These are phyloP conservation scores for Sporothrix euskadiensis DNA, from an alignment of 2,329 filamentous ascomycete species.

Conservation along the genomic window DNA sequence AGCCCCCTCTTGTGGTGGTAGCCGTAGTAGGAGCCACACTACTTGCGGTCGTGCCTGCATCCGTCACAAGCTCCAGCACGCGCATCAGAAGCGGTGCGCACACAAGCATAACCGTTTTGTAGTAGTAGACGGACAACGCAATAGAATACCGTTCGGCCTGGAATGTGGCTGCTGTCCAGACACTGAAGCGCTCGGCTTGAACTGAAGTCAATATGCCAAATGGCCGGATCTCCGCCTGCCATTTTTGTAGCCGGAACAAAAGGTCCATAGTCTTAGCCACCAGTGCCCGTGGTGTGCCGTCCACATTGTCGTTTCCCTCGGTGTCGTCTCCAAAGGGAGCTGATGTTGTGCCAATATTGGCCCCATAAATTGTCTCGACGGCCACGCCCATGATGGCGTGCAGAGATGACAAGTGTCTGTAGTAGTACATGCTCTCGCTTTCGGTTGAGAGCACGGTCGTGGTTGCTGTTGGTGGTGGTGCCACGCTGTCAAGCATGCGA, in stretches of 20 bases:
- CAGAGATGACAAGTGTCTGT: slow-evolving; percentile 27
- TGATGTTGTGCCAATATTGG: slow-evolving; percentile 29
- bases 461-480: background rate
- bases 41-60: background rate
- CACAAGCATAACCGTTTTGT: slow-evolving; percentile 29
- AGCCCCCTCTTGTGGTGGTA: background rate
- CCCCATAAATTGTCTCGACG: slow-evolving; percentile 28
- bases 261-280: slow-evolving; percentile 29
- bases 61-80: slow-evolving; percentile 24
- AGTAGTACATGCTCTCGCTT: slow-evolving; percentile 25
- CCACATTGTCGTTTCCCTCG: background rate
- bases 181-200: background rate
- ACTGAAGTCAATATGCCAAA: slow-evolving; percentile 23
- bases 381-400: slow-evolving; percentile 27
- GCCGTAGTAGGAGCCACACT: background rate
- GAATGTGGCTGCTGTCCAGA: slow-evolving; percentile 24
- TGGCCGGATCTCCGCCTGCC: slow-evolving; percentile 23
- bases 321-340: background rate
- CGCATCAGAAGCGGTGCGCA: slow-evolving; percentile 27
- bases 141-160: slow-evolving; percentile 27
- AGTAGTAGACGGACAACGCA: slow-evolving; percentile 32
- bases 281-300: slow-evolving; percentile 14
- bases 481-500: slow-evolving; percentile 21
- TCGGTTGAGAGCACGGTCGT: background rate
- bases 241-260: slow-evolving; percentile 27